These are phyloP conservation scores for Arthrobotrys iridis DNA, from an alignment of 2,329 filamentous ascomycete species.

Conservation along the genomic window DNA sequence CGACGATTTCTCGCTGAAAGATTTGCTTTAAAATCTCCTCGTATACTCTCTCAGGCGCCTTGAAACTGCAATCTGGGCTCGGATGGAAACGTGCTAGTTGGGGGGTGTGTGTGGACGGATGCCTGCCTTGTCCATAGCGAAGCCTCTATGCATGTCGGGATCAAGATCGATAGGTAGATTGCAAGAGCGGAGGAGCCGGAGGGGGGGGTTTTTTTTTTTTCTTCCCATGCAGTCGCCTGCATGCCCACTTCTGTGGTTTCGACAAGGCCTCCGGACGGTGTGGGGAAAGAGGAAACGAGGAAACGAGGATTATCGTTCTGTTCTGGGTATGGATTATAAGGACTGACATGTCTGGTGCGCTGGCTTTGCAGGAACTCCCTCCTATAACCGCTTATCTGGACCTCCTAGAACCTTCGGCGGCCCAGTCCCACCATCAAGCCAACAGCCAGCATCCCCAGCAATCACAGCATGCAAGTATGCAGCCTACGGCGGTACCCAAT, in stretches of 20 bases:
- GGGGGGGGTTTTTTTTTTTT: no score
- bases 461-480: conserved; percentile 46
- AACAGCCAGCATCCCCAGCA: conserved; percentile 37
- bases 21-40: neutral
- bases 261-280: conserved; percentile 11
- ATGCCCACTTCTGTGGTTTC: conserved; percentile 13
- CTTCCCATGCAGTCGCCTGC: conserved; percentile 25
- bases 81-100: conserved; percentile 18
- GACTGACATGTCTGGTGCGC: conserved; percentile 53
- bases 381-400: conserved; percentile 53
- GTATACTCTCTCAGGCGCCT: conserved; percentile 10
- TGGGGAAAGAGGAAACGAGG: neutral
- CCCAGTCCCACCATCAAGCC: conserved; percentile 42
- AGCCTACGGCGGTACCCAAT: conserved; percentile 43
- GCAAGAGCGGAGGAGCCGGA: conserved; percentile 22
- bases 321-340: conserved; percentile 31
- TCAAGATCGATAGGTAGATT: conserved; percentile 30
- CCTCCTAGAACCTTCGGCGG: conserved; percentile 45
- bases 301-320: conserved; percentile 19
- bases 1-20: conserved; percentile 14
- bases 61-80: conserved; percentile 13
- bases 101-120: no score
- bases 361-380: conserved; percentile 54
- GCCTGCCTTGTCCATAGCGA: conserved; percentile 24
- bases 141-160: conserved; percentile 14